Base-by-base conservation (phyloP, 345 rosid species). In the Linum trigynum region DNA sequence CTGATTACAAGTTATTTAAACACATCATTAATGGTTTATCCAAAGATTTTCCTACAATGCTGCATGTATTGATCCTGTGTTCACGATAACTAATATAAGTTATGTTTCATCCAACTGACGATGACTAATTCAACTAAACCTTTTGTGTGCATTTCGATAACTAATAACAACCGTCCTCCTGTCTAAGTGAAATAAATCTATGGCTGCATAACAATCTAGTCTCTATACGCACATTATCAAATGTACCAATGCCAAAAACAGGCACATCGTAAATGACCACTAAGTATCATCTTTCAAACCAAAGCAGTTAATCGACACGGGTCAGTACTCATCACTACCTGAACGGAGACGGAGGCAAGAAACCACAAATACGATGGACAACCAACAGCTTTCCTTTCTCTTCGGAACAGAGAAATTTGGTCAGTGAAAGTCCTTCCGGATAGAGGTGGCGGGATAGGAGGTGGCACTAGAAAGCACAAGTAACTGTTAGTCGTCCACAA, bases 291-390 rank as follows among this genome's bases (percentile, higher is more conserved):
- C 8, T 3, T 45, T 45, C 51, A 45, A 14, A 41, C 7, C 51
- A 5, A 45, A 45, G 51, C 12, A 8, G 51, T 14, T 14, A 8
- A 1, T 45, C 51, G 12, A 7, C 51, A 53, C 48, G 62, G 69
- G 43, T 39, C 0, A 60, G 62, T 66, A 41, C 17, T 12, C 58
- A 64, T 64, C 23, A 70, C 3, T 51, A 92, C 97, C 94, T 92
- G 97, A 56, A 82, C 73, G 56, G 80, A 79, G 71, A 86, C 61
- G 75, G 72, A 80, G 14, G 95, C 86, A 71, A 83, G 61, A 75
- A 83, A 66, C 97, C 97, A 92, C 55, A 84, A 74, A 64, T 67
- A 70, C 0, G 97, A 88, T 15, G 99, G 99, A 74, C 99, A 88
- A 5, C 90, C 90, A 37, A 79, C 59, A 45, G 80, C 89, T 68